Conservation (phyloP, 2,329 filamentous ascomycete genomes). For the Diplodia corticola region DNA sequence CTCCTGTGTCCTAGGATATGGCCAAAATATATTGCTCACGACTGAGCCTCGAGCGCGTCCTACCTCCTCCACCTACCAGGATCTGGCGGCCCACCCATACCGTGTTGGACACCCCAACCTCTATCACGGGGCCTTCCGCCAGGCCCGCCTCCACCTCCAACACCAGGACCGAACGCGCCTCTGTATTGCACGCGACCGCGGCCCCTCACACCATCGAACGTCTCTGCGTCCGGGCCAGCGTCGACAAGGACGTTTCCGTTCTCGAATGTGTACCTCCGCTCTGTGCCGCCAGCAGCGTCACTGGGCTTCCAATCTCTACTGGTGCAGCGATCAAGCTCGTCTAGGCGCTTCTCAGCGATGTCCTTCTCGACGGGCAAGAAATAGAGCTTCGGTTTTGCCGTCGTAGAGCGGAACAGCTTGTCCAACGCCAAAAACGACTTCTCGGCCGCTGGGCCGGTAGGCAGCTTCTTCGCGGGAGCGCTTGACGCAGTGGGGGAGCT, state of each 20-base stretch:
- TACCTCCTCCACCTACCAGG: constrained; percentile 9
- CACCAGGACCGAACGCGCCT: constrained; percentile 25
- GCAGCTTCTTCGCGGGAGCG: constrained; percentile 5
- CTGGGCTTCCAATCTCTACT: constrained; percentile 41
- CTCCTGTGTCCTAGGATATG: background rate
- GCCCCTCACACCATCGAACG: constrained; percentile 21
- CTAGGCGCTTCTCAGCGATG: constrained; percentile 64
- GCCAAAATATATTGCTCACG: background rate
- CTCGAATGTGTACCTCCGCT: constrained; percentile 47
- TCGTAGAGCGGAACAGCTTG: constrained; percentile 60
- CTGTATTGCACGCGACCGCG: constrained; percentile 27
- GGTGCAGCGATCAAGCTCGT: constrained; percentile 54
- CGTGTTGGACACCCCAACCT: constrained; percentile 19
- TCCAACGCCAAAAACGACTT: constrained; percentile 57
- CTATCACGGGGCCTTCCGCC: constrained; percentile 24
- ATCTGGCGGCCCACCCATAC: constrained; percentile 9
- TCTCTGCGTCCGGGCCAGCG: constrained; percentile 37
- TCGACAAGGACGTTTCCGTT: constrained; percentile 47
- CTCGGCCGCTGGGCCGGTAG: constrained; percentile 27
- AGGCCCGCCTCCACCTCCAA: constrained; percentile 26
- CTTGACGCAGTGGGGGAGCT: background rate
- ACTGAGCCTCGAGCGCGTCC: background rate
- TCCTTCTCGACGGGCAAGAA: constrained; percentile 65
- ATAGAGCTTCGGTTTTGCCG: constrained; percentile 64
- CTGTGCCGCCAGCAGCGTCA: background rate